Conservation (phyloP, 331 rosid species). For the Quercus lobata region DNA sequence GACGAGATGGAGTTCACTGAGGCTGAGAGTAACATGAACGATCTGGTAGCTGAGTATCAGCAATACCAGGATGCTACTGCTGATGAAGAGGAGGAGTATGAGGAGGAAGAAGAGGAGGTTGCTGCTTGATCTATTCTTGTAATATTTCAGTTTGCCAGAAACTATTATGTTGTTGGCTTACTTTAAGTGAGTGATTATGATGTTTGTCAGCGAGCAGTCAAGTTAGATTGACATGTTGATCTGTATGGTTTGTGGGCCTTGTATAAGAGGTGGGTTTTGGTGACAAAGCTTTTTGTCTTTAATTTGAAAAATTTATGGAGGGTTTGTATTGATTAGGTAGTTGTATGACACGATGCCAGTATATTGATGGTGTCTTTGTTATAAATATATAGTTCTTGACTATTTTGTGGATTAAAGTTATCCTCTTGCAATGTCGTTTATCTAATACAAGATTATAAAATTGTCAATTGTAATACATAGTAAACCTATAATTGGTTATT, state of each 20-base stretch:
- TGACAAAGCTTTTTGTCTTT: constrained; percentile 26
- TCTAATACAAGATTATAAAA: too few species aligned
- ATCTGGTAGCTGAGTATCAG: constrained; percentile 80
- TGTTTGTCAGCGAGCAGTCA: constrained; percentile 31
- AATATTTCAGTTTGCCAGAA: constrained; percentile 17
- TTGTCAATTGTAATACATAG: too few species aligned
- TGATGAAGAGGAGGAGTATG: constrained; percentile 47
- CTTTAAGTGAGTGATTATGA: constrained; percentile 26
- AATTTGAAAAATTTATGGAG: constrained; percentile 15
- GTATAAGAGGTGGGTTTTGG: constrained; percentile 37
- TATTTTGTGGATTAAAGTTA: background rate
- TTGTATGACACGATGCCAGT: constrained; percentile 6
- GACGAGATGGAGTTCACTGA: constrained; percentile 88
- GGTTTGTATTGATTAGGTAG: constrained; percentile 31
- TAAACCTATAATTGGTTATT: too few species aligned
- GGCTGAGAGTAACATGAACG: constrained; percentile 90
- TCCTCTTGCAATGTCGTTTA: background rate
- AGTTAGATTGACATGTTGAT: constrained; percentile 33
- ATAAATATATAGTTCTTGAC: background rate
- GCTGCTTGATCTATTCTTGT: constrained; percentile 28
- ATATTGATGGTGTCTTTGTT: background rate
- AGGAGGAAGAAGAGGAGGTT: constrained; percentile 60
- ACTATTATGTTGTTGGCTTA: constrained; percentile 23
- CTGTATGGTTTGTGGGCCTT: constrained; percentile 31
- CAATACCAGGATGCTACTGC: constrained; percentile 76